Base-by-base conservation (phyloP, 2,329 filamentous ascomycete genomes). In the Coniochaeta sp. region DNA sequence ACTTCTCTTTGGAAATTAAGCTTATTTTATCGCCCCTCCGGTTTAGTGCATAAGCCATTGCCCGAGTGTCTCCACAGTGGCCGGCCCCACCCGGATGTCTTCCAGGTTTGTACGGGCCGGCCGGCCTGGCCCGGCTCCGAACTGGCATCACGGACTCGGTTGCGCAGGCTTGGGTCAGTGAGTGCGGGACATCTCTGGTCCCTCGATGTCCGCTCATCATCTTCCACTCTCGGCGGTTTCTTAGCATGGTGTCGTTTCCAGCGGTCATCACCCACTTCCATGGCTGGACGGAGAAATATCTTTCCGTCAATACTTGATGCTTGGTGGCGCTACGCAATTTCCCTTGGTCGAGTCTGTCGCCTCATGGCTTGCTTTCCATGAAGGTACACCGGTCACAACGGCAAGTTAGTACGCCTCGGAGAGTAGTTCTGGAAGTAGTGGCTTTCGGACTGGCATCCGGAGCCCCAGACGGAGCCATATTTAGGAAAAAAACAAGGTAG, bases 211-310 rank as follows among this genome's bases (percentile, higher is more conserved):
- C 2, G 24, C 17, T 17, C 5, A 28, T n/a, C 16, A 26, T 24
- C 26, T 52, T 22, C 47, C 47, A 26, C 14, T 52, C 47, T 30
- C 6, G 26, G 24, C 3, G 24, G 6, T 5, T 4, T 16, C 2
- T 28, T 14, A 24, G 30, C 12, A 30, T 52, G 47, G 47, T 30
- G 10, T 9, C 16, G 40, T 4, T 52, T 5, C 26, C 26, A 47
- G 47, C 14, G 47, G 22, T 6, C 14, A 9, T 52, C 47, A 52
- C 14, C 47, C 47, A 3, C 16, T 52, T 52, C 47, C 47, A 52
- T 52, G 24, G 22, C 24, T 28, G 7, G 17, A 52, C 54, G 54
- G 54, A 55, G 54, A 55, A 55, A 55, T 55, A 55, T 55, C 54
- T 55, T 55, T 55, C 54, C 54, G 34, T 55, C 54, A 34, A 55